A percentile compares a stretch with the other conserved stretches of the same genome.
phyloP scores from a whole-genome alignment of 1,284 basidiomycete genomes.

The Rhodofomes roseus region DNA sequence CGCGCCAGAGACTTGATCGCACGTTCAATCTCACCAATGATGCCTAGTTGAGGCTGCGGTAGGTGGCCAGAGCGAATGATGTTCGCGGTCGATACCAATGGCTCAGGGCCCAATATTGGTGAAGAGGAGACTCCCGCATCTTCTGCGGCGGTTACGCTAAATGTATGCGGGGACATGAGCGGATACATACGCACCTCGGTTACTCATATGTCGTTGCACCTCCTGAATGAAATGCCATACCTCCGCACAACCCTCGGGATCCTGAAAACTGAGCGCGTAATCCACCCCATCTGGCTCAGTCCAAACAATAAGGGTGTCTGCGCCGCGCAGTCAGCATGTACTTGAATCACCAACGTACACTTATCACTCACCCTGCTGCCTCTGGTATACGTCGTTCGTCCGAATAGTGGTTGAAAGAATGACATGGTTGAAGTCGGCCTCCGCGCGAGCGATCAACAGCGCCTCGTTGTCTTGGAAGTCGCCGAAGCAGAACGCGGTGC shows the following conservation, averaged over 20 bases:
- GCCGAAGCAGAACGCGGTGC: constrained; percentile 91
- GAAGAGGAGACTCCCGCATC: constrained; percentile 52
- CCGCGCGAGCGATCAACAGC: constrained; percentile 80
- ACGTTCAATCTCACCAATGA: constrained; percentile 72
- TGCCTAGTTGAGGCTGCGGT: constrained; percentile 66
- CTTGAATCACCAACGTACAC: constrained; percentile 8
- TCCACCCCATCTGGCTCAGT: constrained; percentile 94
- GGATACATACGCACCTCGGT: constrained; percentile 42
- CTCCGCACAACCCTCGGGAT: constrained; percentile 92
- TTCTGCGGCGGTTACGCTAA: constrained; percentile 28
- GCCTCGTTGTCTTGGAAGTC: constrained; percentile 84
- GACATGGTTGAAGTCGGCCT: constrained; percentile 66
- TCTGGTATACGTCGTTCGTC: constrained; percentile 83
- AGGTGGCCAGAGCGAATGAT: constrained; percentile 71
- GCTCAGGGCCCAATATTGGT: constrained; percentile 53
- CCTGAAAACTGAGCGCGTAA: constrained; percentile 97
- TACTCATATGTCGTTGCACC: constrained; percentile 84
- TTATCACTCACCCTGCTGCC: constrained; percentile 77
- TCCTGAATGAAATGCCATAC: constrained; percentile 97
- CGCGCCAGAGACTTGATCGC: constrained; percentile 70
- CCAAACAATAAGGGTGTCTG: constrained; percentile 98
- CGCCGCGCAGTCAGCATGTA: constrained; percentile 2
- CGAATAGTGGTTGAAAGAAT: constrained; percentile 75
- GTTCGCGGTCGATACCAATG: constrained; percentile 53
- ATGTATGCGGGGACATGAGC: constrained; percentile 4